Evolutionary conservation across 805 yeast genomes (phyloP).

Genomic region (Hyphopichia homilentoma): DNA sequence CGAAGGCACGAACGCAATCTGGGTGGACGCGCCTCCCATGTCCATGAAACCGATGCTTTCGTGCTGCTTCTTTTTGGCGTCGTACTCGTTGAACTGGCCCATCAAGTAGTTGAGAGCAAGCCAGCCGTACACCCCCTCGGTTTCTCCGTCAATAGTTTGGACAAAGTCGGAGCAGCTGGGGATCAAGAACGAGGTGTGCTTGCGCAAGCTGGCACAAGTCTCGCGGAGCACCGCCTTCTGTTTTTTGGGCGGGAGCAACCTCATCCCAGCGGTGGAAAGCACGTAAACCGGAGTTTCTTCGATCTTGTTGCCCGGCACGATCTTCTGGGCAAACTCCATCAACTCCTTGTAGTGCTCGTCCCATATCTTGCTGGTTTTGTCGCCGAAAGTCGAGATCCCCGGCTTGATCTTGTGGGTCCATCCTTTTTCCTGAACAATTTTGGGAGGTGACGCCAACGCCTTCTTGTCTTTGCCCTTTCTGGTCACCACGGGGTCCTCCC

Average conservation of each 20-base stretch:
- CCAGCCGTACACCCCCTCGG: constrained; percentile 97
- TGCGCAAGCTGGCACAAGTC: constrained; percentile 56
- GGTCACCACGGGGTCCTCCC: constrained; percentile 51
- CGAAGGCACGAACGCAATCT: constrained; percentile 87
- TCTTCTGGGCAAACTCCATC: constrained; percentile 61
- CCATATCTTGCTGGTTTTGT: constrained; percentile 58
- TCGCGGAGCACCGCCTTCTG: constrained; percentile 52
- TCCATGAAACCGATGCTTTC: constrained; percentile 92
- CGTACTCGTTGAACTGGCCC: constrained; percentile 55
- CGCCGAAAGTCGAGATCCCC: constrained; percentile 69
- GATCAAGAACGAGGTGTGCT: constrained; percentile 53
- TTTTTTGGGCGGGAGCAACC: constrained; percentile 58
- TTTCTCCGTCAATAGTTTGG: constrained; percentile 86
- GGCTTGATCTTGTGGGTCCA: constrained; percentile 79
- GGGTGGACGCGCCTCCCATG: constrained; percentile 99
- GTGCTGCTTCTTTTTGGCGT: constrained; percentile 33
- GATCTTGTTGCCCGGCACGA: constrained; percentile 63
- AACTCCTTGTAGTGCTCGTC: constrained; percentile 62
- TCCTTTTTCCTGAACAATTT: constrained; percentile 53
- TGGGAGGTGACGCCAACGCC: constrained; percentile 59
- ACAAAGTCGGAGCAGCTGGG: constrained; percentile 67
- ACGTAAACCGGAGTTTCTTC: constrained; percentile 78
- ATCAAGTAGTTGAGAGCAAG: constrained; percentile 81
- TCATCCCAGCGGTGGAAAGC: constrained; percentile 97
- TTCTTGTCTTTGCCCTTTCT: constrained; percentile 19